A percentile compares a stretch with the other conserved stretches of the same genome.
These are phyloP conservation scores for Saccharomycopsis fodiens DNA, from an alignment of 805 yeast species.

Conservation along the genomic window DNA sequence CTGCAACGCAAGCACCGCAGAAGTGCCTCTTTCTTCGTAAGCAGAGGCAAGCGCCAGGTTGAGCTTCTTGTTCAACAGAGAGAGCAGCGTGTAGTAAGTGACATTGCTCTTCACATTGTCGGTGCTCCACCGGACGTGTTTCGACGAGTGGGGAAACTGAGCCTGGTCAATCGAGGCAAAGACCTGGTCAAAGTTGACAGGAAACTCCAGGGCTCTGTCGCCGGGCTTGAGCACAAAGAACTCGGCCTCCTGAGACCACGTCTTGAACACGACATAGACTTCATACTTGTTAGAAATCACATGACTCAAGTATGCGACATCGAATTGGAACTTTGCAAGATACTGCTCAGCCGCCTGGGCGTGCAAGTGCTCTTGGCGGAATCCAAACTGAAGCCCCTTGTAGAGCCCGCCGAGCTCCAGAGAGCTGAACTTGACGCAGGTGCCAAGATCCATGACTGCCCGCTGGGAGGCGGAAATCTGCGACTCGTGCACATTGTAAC, in stretches of 20 bases:
- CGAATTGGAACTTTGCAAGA: slow-evolving; percentile 46
- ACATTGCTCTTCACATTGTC: slow-evolving; percentile 47
- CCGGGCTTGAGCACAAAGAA: slow-evolving; percentile 65
- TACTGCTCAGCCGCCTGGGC: slow-evolving; percentile 44
- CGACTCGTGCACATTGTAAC: slow-evolving; percentile 64
- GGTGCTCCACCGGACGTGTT: slow-evolving; percentile 43
- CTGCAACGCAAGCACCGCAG: slow-evolving; percentile 60
- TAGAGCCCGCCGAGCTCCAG: slow-evolving; percentile 77
- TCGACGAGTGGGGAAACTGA: slow-evolving; percentile 37
- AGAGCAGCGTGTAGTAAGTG: slow-evolving; percentile 44
- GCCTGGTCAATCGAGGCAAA: slow-evolving; percentile 46
- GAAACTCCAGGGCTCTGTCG: slow-evolving; percentile 52
- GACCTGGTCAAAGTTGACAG: slow-evolving; percentile 38
- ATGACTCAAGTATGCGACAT: slow-evolving; percentile 60
- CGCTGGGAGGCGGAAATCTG: slow-evolving; percentile 61
- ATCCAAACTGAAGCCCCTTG: slow-evolving; percentile 78
- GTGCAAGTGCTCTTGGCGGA: slow-evolving; percentile 51
- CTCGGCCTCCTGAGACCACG: slow-evolving; percentile 46
- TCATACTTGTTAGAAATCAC: slow-evolving; percentile 68
- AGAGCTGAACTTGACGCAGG: slow-evolving; percentile 61
- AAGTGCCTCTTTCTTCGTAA: slow-evolving; percentile 61
- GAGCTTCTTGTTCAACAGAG: slow-evolving; percentile 51
- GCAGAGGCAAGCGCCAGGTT: slow-evolving; percentile 46
- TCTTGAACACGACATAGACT: slow-evolving; percentile 56
- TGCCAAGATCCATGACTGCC: slow-evolving; percentile 73